phyloP scores from a whole-genome alignment of 2,329 filamentous ascomycete species.

The Colletotrichum viniferum region DNA sequence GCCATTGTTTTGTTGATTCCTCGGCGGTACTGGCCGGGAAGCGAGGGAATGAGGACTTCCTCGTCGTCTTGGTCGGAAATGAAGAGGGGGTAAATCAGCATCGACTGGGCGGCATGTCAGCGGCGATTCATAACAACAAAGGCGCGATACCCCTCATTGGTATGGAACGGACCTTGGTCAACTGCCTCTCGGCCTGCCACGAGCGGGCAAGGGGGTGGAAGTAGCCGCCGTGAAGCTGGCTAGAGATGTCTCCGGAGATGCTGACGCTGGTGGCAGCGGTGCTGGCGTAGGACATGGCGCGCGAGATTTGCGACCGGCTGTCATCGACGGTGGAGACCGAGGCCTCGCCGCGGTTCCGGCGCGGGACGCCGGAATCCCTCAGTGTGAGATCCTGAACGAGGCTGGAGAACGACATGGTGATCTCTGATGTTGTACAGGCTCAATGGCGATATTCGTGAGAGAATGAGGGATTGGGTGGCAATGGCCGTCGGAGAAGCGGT shows the following conservation, averaged over 20 bases:
- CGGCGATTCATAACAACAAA: not conserved
- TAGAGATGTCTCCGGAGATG: conserved; percentile 77
- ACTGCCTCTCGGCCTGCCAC: conserved; percentile 84
- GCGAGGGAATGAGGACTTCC: conserved; percentile 85
- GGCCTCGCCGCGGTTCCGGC: conserved; percentile 50
- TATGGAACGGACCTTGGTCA: conserved; percentile 73
- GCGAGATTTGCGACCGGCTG: conserved; percentile 63
- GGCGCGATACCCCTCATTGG: not conserved
- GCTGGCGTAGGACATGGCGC: conserved; percentile 69
- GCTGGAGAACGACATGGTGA: conserved; percentile 68
- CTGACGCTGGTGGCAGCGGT: conserved; percentile 71
- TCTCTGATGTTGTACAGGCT: not conserved
- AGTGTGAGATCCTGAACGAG: conserved; percentile 69
- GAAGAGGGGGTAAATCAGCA: conserved; percentile 98
- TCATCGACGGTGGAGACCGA: conserved; percentile 65
- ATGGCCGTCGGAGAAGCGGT: not conserved
- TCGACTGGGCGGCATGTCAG: conserved; percentile 65
- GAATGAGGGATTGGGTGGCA: not conserved
- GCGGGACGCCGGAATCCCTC: conserved; percentile 54
- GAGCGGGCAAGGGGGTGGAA: conserved; percentile 78
- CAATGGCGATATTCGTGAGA: not conserved
- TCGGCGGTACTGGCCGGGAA: conserved; percentile 88
- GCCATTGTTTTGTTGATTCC: conserved; percentile 86
- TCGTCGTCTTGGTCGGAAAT: conserved; percentile 94
- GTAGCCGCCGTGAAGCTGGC: conserved; percentile 84